Base-by-base conservation (phyloP, 106 monocot species). In the Acorus gramineus region DNA sequence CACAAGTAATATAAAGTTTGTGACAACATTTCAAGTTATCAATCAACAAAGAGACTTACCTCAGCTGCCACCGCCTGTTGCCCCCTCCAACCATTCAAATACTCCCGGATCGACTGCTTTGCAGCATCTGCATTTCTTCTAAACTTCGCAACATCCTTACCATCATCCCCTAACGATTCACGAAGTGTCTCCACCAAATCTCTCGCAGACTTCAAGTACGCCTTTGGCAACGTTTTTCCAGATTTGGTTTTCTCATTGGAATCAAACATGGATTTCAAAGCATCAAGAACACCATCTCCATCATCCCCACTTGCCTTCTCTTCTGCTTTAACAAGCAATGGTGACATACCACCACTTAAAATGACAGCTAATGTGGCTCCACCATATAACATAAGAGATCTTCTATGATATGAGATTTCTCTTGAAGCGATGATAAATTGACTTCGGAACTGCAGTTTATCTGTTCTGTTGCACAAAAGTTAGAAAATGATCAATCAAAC, bases 81-180 rank as follows among this genome's bases (percentile, higher is more conserved):
- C n/a, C 96, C 91, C 53, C 80, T 75, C 96, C 96, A 98, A 8
- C 78, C 69, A 79, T 56, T 83, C 48, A 98, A 57, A 69, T 75
- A 98, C 59, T 91, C 87, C 61, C 85, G 73, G 45, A 98, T 98
- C 3, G 96, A 87, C 64, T 85, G 91, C 68, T 85, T 98, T 11
- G 96, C 96, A 53, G 88, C 82, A 85, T 98, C 96, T 46, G 96
- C 96, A 51, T 12, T 81, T 62, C 91, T 87, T 55, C 96, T 82
- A 63, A 98, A 91, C 49, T 85, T 90, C 2, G 77, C 73, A 57
- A 88, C 69, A 68, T 96, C 87, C 43, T 79, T 81, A 2, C 62
- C 56, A 69, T 91, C 85, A 64, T 91, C 91, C 70, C 73, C 77
- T 57, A 98, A 66, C 6, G 96, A 98, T 50, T 85, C 87, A 61